A percentile compares a stretch with the other conserved stretches of the same genome.
Conservation (phyloP, 75 land plant genomes). For the Isoetes taiwanensis region DNA sequence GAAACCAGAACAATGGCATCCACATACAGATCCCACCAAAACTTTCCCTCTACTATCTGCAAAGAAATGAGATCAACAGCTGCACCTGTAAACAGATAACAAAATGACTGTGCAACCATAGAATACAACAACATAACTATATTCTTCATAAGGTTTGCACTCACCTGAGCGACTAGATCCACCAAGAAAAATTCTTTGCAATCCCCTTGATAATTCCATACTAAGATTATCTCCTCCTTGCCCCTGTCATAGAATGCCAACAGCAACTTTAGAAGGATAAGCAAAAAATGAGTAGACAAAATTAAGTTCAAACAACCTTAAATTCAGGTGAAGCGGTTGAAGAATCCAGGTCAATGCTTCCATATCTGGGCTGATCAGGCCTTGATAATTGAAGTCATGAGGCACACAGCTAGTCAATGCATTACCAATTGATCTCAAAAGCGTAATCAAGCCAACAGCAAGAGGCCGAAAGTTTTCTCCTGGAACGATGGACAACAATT, state of each 20-base stretch:
- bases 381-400: too few species aligned
- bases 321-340: conserved; percentile 74
- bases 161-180: conserved; percentile 82
- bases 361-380: too few species aligned
- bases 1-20: conserved; percentile 86
- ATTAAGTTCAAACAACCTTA: conserved; percentile 43
- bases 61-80: conserved; percentile 74
- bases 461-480: conserved; percentile 43
- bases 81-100: conserved; percentile 73
- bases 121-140: too few species aligned
- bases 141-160: neutral
- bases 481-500: conserved; percentile 52
- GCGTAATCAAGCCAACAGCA: conserved; percentile 56
- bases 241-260: conserved; percentile 35
- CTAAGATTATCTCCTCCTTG: conserved; percentile 88
- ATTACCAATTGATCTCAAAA: conserved; percentile 47
- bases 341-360: too few species aligned
- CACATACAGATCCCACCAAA: conserved; percentile 89
- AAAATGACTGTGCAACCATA: too few species aligned
- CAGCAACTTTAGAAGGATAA: too few species aligned
- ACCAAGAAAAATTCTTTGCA: conserved; percentile 68
- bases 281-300: too few species aligned
- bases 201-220: conserved; percentile 60
- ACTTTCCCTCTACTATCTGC: conserved; percentile 55
- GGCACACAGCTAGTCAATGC: conserved; percentile 73